These are phyloP conservation scores for Ogataea nitratoaversa DNA, from an alignment of 805 yeast genomes.

Conservation along the genomic window DNA sequence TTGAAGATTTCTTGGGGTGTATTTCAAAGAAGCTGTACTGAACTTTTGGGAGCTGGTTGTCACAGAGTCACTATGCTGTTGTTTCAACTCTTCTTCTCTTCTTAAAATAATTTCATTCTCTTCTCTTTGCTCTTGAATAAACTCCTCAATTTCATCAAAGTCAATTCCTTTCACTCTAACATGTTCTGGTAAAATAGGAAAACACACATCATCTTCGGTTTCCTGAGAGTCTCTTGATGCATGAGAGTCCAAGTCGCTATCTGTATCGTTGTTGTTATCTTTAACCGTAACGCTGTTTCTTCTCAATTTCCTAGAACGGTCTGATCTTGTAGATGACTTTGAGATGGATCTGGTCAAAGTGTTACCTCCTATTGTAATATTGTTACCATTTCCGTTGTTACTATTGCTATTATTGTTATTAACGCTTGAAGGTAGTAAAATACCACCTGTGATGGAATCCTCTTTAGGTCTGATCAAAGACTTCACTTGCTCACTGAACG, in stretches of 20 bases:
- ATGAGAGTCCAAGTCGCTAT: slow-evolving; percentile 66
- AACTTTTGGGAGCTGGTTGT: slow-evolving; percentile 36
- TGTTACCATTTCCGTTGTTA: slow-evolving; percentile 3
- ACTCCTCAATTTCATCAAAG: slow-evolving; percentile 85
- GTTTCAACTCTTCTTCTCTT: slow-evolving; percentile 30
- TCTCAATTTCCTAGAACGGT: slow-evolving; percentile 18
- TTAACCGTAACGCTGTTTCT: slow-evolving; percentile 11
- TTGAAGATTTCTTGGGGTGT: slow-evolving; percentile 43
- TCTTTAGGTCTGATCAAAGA: slow-evolving; percentile 33
- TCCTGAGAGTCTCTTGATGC: slow-evolving; percentile 80
- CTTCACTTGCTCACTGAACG: slow-evolving; percentile 41
- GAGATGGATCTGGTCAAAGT: slow-evolving; percentile 26
- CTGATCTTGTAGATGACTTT: slow-evolving; percentile 29
- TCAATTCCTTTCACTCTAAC: slow-evolving; percentile 71
- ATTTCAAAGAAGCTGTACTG: slow-evolving; percentile 54
- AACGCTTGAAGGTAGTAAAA: slow-evolving; percentile 20
- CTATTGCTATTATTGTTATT: slow-evolving; percentile 2
- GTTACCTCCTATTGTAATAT: slow-evolving; percentile 16
- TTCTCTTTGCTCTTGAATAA: slow-evolving; percentile 57
- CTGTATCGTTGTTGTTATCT: slow-evolving; percentile 32
- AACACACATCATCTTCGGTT: slow-evolving; percentile 96
- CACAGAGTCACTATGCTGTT: slow-evolving; percentile 11
- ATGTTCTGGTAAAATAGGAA: slow-evolving; percentile 78
- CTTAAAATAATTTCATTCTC: slow-evolving; percentile 37
- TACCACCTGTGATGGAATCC: slow-evolving; percentile 27